A percentile compares a stretch with the other conserved stretches of the same genome.
phyloP scores from a whole-genome alignment of 352 stramenopile species.

The Globisporangium emineosum region DNA sequence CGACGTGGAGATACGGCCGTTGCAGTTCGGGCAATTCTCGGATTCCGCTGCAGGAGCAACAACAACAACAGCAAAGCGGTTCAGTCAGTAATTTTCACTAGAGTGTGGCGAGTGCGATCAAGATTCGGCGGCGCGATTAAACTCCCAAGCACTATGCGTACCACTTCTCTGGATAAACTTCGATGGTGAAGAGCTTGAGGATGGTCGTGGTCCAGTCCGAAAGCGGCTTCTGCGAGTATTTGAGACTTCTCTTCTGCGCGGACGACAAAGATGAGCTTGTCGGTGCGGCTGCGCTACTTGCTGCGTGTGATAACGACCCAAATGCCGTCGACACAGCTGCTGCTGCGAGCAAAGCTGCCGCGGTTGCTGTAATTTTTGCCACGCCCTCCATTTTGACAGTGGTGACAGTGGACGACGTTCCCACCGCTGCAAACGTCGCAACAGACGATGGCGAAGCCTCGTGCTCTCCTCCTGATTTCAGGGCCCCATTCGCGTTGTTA shows the following conservation, averaged over 20 bases:
- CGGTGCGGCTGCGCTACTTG: background rate
- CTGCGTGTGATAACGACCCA: background rate
- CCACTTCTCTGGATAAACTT: constrained; percentile 11
- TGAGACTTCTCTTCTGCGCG: background rate
- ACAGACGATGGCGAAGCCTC: constrained; percentile 4
- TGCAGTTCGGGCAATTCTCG: constrained; percentile 27
- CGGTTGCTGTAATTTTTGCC: background rate
- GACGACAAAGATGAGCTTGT: background rate
- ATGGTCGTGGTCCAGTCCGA: constrained; percentile 7
- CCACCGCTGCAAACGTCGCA: background rate
- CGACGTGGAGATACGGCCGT: constrained; percentile 60
- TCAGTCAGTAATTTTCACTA: background rate
- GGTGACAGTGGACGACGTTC: background rate
- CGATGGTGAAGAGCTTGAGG: constrained; percentile 11
- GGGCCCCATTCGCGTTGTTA: background rate
- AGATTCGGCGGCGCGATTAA: background rate
- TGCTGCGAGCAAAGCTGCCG: constrained; percentile 1
- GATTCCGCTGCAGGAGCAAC: background rate
- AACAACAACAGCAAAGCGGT: background rate
- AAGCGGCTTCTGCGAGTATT: constrained; percentile 1
- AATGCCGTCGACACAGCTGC: background rate
- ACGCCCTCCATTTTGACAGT: background rate
- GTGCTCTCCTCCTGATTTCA: background rate
- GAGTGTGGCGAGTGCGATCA: background rate
- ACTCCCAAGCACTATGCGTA: background rate